These are phyloP conservation scores for Trifolium subterraneum DNA, from an alignment of 306 rosid species.

Conservation along the genomic window DNA sequence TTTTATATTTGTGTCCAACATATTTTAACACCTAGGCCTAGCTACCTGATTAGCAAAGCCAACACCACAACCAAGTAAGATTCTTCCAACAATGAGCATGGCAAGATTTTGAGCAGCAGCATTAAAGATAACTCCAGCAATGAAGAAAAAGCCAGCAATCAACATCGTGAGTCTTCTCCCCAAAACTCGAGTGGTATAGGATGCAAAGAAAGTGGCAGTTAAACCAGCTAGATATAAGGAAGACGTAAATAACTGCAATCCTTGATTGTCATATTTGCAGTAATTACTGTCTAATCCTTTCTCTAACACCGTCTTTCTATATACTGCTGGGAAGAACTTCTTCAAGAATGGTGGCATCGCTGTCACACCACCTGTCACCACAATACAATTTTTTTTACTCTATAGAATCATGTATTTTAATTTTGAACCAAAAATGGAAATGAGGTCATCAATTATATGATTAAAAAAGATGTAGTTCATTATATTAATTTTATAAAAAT, in stretches of 20 bases:
- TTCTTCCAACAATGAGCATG: constrained; percentile 67
- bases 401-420: too few relatives aligned
- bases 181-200: constrained; percentile 62
- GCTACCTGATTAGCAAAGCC: too few relatives aligned
- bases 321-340: constrained; percentile 68
- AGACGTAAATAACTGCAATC: constrained; percentile 73
- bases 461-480: too few relatives aligned
- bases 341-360: constrained; percentile 62
- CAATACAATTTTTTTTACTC: not conserved
- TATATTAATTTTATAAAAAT: too few relatives aligned
- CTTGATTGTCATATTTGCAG: constrained; percentile 71
- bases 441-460: too few relatives aligned
- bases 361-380: constrained; percentile 69
- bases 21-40: too few relatives aligned
- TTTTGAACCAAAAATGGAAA: too few relatives aligned
- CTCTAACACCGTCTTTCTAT: constrained; percentile 47
- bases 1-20: too few relatives aligned
- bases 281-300: constrained; percentile 49
- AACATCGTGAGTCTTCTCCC: constrained; percentile 78
- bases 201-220: constrained; percentile 65
- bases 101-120: constrained; percentile 61
- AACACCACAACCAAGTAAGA: constrained; percentile 57
- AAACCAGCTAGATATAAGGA: constrained; percentile 75
- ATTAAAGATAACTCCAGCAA: constrained; percentile 56
- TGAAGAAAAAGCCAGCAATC: constrained; percentile 67